Evolutionary conservation across 768 basidiomycete genomes (phyloP).

Genomic region (Boletus subparvulus): DNA sequence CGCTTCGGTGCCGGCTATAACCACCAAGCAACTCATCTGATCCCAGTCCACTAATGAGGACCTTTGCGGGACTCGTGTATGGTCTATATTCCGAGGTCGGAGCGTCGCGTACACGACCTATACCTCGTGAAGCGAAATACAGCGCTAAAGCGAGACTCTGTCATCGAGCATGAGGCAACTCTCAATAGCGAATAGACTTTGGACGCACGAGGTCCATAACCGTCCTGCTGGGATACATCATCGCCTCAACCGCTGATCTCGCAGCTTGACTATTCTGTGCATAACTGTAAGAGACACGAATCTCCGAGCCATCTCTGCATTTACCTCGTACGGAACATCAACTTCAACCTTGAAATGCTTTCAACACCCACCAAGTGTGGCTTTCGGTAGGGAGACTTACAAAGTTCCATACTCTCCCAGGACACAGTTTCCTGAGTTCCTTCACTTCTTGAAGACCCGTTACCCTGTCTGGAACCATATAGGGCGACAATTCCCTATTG

Average conservation of each 20-base stretch:
- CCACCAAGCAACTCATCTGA: slow-evolving; percentile 96
- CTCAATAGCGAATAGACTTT: neutral
- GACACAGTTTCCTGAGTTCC: slow-evolving; percentile 76
- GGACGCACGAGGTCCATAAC: slow-evolving; percentile 86
- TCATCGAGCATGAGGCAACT: slow-evolving; percentile 1
- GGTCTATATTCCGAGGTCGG: slow-evolving; percentile 35
- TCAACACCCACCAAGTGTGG: neutral
- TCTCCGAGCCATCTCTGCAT: slow-evolving; percentile 1
- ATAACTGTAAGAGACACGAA: slow-evolving; percentile 4
- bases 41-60: slow-evolving; percentile 87
- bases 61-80: slow-evolving; percentile 76
- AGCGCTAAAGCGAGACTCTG: slow-evolving; percentile 91
- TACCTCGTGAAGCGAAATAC: slow-evolving; percentile 87
- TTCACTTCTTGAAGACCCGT: slow-evolving; percentile 77
- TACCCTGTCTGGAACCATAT: slow-evolving; percentile 85
- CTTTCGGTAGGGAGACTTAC: slow-evolving; percentile 41
- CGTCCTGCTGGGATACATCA: slow-evolving; percentile 78
- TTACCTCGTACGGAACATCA: slow-evolving; percentile 77
- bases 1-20: slow-evolving; percentile 84
- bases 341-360: slow-evolving; percentile 66
- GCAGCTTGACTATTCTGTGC: slow-evolving; percentile 64
- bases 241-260: slow-evolving; percentile 53
- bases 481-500: slow-evolving; percentile 35
- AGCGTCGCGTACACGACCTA: slow-evolving; percentile 52
- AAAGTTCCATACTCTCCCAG: slow-evolving; percentile 86